phyloP scores from a whole-genome alignment of 495 filamentous ascomycete genomes.

The Daldinia grandis region DNA sequence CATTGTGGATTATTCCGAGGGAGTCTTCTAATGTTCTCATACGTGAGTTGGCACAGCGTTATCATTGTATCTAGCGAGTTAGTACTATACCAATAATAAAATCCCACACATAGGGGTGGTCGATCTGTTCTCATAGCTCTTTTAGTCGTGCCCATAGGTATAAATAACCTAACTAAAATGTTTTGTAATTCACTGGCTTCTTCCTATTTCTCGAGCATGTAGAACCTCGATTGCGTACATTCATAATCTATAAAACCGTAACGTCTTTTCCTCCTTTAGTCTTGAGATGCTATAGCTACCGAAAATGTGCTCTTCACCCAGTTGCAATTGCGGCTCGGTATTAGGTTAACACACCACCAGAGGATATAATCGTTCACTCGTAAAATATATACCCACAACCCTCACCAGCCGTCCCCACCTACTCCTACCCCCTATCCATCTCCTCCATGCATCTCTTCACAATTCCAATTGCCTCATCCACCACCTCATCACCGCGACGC shows the following conservation, averaged over 20 bases:
- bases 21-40: constrained; percentile 9
- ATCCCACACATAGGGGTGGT: not conserved
- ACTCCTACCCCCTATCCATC: constrained; percentile 42
- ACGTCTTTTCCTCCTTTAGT: not conserved
- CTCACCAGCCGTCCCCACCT: not conserved
- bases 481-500: constrained; percentile 83
- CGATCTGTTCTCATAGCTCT: not conserved
- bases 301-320: not conserved
- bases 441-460: constrained; percentile 54
- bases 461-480: constrained; percentile 59
- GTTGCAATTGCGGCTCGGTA: not conserved
- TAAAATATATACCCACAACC: not conserved
- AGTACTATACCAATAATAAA: not conserved
- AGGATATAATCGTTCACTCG: not conserved
- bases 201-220: not conserved
- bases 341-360: not conserved
- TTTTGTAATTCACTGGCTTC: not conserved
- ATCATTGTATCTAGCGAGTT: not conserved
- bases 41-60: no score
- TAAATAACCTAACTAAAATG: not conserved
- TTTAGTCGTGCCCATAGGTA: not conserved
- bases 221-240: not conserved
- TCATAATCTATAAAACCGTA: not conserved
- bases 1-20: constrained; percentile 55
- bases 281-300: not conserved